Conservation (phyloP, 1,284 basidiomycete species). For the Singerocomus rubriflavus region DNA sequence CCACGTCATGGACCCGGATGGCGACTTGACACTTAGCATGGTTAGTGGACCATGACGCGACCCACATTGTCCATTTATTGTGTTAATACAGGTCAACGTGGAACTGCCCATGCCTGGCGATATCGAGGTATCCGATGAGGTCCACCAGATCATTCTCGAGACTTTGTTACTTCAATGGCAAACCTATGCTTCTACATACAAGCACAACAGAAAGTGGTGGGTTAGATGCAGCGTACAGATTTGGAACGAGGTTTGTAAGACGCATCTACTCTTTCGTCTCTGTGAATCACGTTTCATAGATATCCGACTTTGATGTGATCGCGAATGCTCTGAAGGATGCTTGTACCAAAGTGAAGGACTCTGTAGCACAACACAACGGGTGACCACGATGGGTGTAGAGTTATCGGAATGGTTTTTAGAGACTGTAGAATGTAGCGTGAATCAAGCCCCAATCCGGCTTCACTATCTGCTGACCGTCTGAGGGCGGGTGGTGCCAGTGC, state of each 20-base stretch:
- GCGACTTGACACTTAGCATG: conserved; percentile 75
- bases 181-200: conserved; percentile 36
- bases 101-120: conserved; percentile 48
- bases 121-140: conserved; percentile 31
- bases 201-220: conserved; percentile 70
- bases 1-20: conserved; percentile 54
- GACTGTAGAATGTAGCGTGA: neutral
- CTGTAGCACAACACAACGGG: neutral
- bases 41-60: conserved; percentile 38
- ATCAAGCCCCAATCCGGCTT: neutral
- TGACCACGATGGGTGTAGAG: neutral
- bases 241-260: conserved; percentile 61
- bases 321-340: conserved; percentile 28
- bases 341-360: conserved; percentile 20
- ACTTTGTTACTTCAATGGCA: conserved; percentile 42
- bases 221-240: conserved; percentile 69
- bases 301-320: conserved; percentile 32
- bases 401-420: no score
- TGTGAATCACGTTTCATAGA: conserved; percentile 12
- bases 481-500: no score
- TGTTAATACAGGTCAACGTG: conserved; percentile 43
- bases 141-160: conserved; percentile 36
- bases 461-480: neutral
- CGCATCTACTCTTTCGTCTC: neutral
- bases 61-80: neutral